These are phyloP conservation scores for Microstegium vimineum DNA, from an alignment of 176 grass and related monocot genomes.

Conservation along the genomic window DNA sequence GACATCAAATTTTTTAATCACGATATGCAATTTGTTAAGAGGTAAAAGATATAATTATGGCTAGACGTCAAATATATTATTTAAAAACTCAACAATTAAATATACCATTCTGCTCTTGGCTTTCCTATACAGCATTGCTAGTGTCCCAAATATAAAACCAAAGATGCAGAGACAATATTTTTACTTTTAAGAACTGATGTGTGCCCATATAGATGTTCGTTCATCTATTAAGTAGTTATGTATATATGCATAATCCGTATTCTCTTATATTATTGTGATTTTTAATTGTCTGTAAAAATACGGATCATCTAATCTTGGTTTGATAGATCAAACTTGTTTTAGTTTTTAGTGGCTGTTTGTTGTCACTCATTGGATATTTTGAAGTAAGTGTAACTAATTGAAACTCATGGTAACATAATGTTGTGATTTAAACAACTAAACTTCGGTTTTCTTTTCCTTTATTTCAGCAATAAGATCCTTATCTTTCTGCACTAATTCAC, in stretches of 20 bases:
- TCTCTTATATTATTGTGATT: too few species aligned
- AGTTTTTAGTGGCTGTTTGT: background rate
- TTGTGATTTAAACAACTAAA: slow-evolving; percentile 1
- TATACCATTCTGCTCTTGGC: background rate
- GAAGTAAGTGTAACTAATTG: background rate
- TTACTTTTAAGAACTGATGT: background rate
- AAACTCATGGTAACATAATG: background rate
- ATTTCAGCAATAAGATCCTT: slow-evolving; percentile 73
- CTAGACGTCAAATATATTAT: background rate
- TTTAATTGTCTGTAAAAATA: too few species aligned
- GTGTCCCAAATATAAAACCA: background rate
- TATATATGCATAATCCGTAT: background rate
- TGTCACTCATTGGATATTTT: background rate
- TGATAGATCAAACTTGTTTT: background rate
- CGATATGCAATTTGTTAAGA: background rate
- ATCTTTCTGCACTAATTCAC: slow-evolving; percentile 48
- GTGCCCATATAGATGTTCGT: background rate
- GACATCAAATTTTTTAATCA: background rate
- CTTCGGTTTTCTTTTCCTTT: background rate
- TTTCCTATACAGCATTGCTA: background rate
- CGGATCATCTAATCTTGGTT: too few species aligned
- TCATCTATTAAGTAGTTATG: background rate
- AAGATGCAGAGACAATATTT: background rate
- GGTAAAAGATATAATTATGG: background rate
- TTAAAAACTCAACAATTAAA: background rate